Percentiles rank a stretch among this genome's conserved stretches.
Evolutionary conservation across 2,329 filamentous ascomycete species (phyloP).

Genomic region (Alternaria arborescens): DNA sequence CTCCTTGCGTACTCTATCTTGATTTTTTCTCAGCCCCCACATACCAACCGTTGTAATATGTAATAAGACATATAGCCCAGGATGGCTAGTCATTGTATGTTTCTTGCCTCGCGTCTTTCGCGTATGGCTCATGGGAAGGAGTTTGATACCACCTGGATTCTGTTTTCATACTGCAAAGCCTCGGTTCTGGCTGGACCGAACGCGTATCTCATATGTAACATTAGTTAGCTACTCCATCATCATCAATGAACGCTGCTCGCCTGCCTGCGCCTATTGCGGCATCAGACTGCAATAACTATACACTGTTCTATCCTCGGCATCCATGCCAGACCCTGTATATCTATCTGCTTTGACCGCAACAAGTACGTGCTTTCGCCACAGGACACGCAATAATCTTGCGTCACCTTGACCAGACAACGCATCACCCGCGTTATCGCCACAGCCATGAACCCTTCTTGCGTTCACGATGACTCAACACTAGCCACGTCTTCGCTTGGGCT

Average conservation of each 20-base stretch:
- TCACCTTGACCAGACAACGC: slow-evolving; percentile 1
- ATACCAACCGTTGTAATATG: slow-evolving; percentile 3
- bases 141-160: slow-evolving; percentile 9
- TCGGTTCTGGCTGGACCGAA: slow-evolving; percentile 1
- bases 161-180: not conserved
- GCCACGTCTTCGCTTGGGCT: not conserved
- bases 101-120: not conserved
- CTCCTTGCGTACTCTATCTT: slow-evolving; percentile 1
- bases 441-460: slow-evolving; percentile 6
- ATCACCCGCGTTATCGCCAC: not conserved
- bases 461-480: not conserved
- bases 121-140: slow-evolving; percentile 6
- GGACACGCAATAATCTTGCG: not conserved
- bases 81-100: slow-evolving; percentile 10
- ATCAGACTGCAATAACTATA: not conserved
- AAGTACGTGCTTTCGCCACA: not conserved
- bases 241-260: slow-evolving; percentile 6
- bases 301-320: not conserved
- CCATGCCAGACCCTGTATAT: not conserved
- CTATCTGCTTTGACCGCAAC: not conserved
- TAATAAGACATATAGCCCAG: slow-evolving; percentile 8
- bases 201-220: slow-evolving; percentile 2
- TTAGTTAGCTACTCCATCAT: not conserved
- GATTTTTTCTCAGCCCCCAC: not conserved
- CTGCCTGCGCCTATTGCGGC: slow-evolving; percentile 1